A percentile compares a stretch with the other conserved stretches of the same genome.
Conservation (phyloP, 495 filamentous ascomycete species). For the Tuber borchii region DNA sequence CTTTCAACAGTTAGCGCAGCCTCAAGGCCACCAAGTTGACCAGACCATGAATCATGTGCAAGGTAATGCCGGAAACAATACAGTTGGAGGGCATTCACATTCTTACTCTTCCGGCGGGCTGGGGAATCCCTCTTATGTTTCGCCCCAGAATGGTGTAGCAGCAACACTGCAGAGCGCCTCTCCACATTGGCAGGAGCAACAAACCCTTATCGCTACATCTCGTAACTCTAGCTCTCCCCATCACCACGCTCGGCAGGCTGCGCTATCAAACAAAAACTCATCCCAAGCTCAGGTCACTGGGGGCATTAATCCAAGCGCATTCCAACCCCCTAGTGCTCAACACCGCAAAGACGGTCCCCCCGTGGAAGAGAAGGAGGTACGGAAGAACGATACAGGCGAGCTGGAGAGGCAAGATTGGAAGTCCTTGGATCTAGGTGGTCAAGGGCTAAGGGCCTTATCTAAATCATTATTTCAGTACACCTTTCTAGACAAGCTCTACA, state of each 20-base stretch:
- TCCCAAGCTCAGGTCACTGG: constrained; percentile 53
- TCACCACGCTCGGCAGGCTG: constrained; percentile 58
- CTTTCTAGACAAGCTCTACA: constrained; percentile 82
- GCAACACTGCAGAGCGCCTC: constrained; percentile 50
- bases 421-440: constrained; percentile 85
- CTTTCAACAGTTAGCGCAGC: constrained; percentile 51
- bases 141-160: constrained; percentile 65
- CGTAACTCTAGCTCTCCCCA: constrained; percentile 58
- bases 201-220: constrained; percentile 68
- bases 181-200: constrained; percentile 75
- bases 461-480: constrained; percentile 71
- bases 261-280: constrained; percentile 46
- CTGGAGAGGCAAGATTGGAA: constrained; percentile 75
- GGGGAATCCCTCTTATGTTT: constrained; percentile 53
- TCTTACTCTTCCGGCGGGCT: constrained; percentile 69
- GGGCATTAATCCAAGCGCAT: constrained; percentile 50
- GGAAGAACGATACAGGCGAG: constrained; percentile 56
- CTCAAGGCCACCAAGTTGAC: constrained; percentile 68
- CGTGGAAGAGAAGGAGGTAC: constrained; percentile 56
- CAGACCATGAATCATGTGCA: constrained; percentile 55
- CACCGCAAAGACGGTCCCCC: constrained; percentile 43
- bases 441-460: constrained; percentile 76
- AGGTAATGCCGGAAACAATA: constrained; percentile 60
- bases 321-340: constrained; percentile 35
- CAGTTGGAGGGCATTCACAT: constrained; percentile 65